phyloP scores from a whole-genome alignment of 371 early-diverging fungal genomes.

The Saksenaea vasiformis region DNA sequence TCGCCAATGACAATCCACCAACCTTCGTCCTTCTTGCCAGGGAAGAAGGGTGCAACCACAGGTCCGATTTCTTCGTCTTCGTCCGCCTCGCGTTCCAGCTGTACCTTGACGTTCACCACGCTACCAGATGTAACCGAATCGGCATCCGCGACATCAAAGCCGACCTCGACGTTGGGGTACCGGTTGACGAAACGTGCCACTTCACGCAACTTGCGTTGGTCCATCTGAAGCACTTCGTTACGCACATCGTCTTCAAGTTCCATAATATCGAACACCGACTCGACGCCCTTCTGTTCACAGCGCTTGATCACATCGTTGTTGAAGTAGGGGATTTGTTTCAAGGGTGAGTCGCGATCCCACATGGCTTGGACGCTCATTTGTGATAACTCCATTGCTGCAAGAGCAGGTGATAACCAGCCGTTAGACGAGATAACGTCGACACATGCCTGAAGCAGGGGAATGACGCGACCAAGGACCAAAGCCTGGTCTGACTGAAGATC shows the following conservation, averaged over 20 bases:
- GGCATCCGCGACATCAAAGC: conserved; percentile 66
- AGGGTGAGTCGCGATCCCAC: conserved; percentile 91
- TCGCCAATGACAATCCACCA: conserved; percentile 98
- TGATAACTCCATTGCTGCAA: conserved; percentile 93
- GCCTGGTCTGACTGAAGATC: conserved; percentile 91
- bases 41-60: conserved; percentile 92
- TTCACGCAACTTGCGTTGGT: conserved; percentile 68
- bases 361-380: conserved; percentile 98
- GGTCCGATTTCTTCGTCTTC: conserved; percentile 65
- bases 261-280: conserved; percentile 91
- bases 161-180: conserved; percentile 91
- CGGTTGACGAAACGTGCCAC: conserved; percentile 90
- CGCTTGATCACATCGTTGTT: conserved; percentile 66
- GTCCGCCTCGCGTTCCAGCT: conserved; percentile 80
- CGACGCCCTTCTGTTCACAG: conserved; percentile 68
- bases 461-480: conserved; percentile 64
- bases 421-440: conserved; percentile 94
- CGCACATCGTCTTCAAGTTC: conserved; percentile 92
- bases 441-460: conserved; percentile 89
- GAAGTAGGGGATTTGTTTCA: conserved; percentile 92
- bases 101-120: conserved; percentile 66
- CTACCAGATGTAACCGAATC: conserved; percentile 63
- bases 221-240: conserved; percentile 65
- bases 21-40: conserved; percentile 87
- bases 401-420: conserved; percentile 90